Conservation (phyloP, 345 rosid species). For the Balakata baccata region DNA sequence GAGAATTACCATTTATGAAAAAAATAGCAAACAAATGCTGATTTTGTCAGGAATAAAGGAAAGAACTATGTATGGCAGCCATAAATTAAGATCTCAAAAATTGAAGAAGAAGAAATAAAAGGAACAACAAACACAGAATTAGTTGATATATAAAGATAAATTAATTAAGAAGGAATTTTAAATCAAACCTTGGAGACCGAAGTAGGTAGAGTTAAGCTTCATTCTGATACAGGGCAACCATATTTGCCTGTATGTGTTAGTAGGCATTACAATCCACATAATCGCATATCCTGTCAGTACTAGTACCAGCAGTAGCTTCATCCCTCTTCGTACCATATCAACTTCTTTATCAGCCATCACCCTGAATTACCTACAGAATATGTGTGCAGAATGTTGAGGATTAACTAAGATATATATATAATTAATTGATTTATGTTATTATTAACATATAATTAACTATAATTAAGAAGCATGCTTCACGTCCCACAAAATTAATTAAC, state of each 20-base stretch:
- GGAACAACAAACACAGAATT: too few relatives aligned
- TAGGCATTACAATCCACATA: slow-evolving; percentile 23
- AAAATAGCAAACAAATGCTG: too few relatives aligned
- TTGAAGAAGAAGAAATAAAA: too few relatives aligned
- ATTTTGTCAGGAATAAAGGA: too few relatives aligned
- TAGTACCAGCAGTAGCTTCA: not conserved
- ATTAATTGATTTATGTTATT: not conserved
- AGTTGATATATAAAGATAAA: too few relatives aligned
- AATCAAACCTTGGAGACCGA: slow-evolving; percentile 18
- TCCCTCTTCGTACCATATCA: not conserved
- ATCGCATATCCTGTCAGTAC: slow-evolving; percentile 17
- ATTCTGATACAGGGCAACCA: slow-evolving; percentile 15
- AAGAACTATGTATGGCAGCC: too few relatives aligned
- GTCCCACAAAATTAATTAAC: not conserved
- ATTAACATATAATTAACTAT: too few relatives aligned
- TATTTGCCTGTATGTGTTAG: slow-evolving; percentile 7
- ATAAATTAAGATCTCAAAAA: too few relatives aligned
- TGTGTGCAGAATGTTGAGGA: not conserved
- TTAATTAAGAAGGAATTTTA: not conserved
- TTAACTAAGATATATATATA: not conserved
- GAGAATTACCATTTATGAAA: too few relatives aligned
- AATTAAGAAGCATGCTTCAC: slow-evolving; percentile 9
- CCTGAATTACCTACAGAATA: not conserved
- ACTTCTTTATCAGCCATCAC: not conserved
- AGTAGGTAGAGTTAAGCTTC: slow-evolving; percentile 13